Evolutionary conservation across 129 eudicot genomes (phyloP).

Genomic region (Calendula officinalis): DNA sequence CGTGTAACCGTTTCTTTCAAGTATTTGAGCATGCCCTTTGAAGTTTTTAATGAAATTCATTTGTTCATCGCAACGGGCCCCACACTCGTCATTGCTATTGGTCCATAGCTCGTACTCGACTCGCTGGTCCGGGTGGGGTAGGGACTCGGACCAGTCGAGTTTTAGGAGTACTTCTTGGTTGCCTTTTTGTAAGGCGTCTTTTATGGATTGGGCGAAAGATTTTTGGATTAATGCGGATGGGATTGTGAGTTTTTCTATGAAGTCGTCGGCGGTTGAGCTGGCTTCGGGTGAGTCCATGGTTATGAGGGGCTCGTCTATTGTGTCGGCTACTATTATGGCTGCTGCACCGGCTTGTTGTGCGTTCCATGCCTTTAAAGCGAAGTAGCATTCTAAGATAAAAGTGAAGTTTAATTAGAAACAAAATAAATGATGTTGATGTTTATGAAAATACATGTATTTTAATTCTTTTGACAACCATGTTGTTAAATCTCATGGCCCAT

Average conservation of each 20-base stretch:
- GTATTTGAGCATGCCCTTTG: slow-evolving; percentile 93
- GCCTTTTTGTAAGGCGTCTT: slow-evolving; percentile 53
- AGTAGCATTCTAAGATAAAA: slow-evolving; percentile 65
- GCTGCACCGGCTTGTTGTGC: slow-evolving; percentile 98
- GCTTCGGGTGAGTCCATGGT: slow-evolving; percentile 98
- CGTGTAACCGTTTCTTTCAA: slow-evolving; percentile 83
- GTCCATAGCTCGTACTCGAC: slow-evolving; percentile 98
- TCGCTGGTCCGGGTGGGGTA: slow-evolving; percentile 91
- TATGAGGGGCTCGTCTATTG: slow-evolving; percentile 68
- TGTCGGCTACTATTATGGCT: slow-evolving; percentile 81
- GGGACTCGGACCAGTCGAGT: slow-evolving; percentile 94
- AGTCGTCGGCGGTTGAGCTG: slow-evolving; percentile 64
- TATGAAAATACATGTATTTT: too few species aligned
- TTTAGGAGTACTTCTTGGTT: slow-evolving; percentile 68
- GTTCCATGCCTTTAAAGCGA: slow-evolving; percentile 90
- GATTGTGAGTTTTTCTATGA: slow-evolving; percentile 68
- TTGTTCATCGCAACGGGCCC: slow-evolving; percentile 84
- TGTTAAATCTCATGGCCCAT: too few species aligned
- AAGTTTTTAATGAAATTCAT: slow-evolving; percentile 79
- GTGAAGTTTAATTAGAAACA: background rate
- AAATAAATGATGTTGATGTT: too few species aligned
- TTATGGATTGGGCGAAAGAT: slow-evolving; percentile 61
- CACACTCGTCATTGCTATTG: slow-evolving; percentile 97
- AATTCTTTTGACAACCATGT: too few species aligned
- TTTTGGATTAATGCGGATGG: slow-evolving; percentile 69